Conservation (phyloP, 192 early-diverging fungal genomes). For the Dissophora globulifera region DNA sequence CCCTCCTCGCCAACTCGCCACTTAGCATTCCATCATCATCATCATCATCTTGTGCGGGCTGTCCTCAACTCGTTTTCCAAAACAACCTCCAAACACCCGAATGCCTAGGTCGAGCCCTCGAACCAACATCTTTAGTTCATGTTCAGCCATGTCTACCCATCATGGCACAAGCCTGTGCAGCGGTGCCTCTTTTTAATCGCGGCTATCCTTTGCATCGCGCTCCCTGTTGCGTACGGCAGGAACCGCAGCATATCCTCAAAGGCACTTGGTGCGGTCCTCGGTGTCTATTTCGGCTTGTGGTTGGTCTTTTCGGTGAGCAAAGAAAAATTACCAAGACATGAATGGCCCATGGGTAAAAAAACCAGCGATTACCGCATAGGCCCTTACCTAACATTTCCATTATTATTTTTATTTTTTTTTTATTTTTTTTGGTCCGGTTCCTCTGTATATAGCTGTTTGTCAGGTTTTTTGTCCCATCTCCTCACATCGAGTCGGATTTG, state of each 20-base stretch:
- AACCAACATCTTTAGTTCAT: conserved; percentile 1
- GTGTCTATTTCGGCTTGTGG: conserved; percentile 38
- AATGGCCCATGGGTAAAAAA: no score
- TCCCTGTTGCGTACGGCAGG: conserved; percentile 38
- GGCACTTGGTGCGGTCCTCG: conserved; percentile 26
- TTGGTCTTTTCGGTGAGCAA: conserved; percentile 36
- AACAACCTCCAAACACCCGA: background rate
- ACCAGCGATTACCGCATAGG: no score
- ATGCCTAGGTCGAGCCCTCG: background rate
- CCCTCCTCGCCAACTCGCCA: background rate
- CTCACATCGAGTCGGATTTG: conserved; percentile 22
- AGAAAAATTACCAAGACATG: no score
- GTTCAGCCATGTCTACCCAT: conserved; percentile 36
- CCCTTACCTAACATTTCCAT: no score
- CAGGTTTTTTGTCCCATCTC: conserved; percentile 38
- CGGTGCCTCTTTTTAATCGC: conserved; percentile 26
- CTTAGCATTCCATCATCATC: background rate
- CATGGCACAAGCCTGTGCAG: conserved; percentile 46
- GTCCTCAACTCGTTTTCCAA: no score
- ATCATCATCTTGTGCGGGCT: no score
- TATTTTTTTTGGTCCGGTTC: no score
- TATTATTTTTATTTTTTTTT: no score
- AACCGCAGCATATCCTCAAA: conserved; percentile 26
- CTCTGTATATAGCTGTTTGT: conserved; percentile 20
- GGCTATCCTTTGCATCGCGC: conserved; percentile 32